Percentiles rank a stretch among this genome's conserved stretches.
These are phyloP conservation scores for Crassisporium funariophilum DNA, from an alignment of 768 basidiomycete species.

Conservation along the genomic window DNA sequence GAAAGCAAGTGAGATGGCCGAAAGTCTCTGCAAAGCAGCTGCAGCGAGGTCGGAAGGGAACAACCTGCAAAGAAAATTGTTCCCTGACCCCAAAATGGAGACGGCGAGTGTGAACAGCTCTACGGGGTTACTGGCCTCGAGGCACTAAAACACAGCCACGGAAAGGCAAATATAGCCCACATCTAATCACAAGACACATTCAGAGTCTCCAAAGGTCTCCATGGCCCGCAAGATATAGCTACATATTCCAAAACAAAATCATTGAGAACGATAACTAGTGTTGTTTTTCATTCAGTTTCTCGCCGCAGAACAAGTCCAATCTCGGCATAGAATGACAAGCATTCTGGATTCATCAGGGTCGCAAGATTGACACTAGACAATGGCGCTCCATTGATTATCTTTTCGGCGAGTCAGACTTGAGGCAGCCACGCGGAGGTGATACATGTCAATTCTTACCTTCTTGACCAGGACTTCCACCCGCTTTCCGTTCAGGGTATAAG, in stretches of 20 bases:
- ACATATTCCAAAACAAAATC: too few relatives aligned
- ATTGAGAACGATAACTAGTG: too few relatives aligned
- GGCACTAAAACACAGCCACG: slow-evolving; percentile 30
- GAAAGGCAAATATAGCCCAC: slow-evolving; percentile 11
- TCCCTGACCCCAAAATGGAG: slow-evolving; percentile 3
- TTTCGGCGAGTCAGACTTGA: slow-evolving; percentile 16
- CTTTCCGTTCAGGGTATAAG: slow-evolving; percentile 82
- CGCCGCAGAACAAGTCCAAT: slow-evolving; percentile 51
- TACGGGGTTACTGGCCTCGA: slow-evolving; percentile 33
- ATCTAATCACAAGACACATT: too few relatives aligned
- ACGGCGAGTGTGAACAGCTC: slow-evolving; percentile 5
- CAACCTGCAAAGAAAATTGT: slow-evolving; percentile 23
- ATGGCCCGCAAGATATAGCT: too few relatives aligned
- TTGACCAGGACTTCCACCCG: slow-evolving; percentile 79
- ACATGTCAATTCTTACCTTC: slow-evolving; percentile 51
- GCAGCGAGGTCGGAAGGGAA: slow-evolving; percentile 18
- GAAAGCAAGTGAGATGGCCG: slow-evolving; percentile 4
- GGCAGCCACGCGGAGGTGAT: slow-evolving; percentile 15
- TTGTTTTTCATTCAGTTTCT: slow-evolving; percentile 41
- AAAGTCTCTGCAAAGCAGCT: slow-evolving; percentile 5
- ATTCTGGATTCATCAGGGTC: slow-evolving; percentile 74
- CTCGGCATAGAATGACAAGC: slow-evolving; percentile 61
- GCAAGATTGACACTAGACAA: slow-evolving; percentile 67
- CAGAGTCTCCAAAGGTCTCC: too few relatives aligned
- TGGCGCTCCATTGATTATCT: slow-evolving; percentile 83